These are phyloP conservation scores for Pinus albicaulis DNA, from an alignment of 75 land plant species.

Conservation along the genomic window DNA sequence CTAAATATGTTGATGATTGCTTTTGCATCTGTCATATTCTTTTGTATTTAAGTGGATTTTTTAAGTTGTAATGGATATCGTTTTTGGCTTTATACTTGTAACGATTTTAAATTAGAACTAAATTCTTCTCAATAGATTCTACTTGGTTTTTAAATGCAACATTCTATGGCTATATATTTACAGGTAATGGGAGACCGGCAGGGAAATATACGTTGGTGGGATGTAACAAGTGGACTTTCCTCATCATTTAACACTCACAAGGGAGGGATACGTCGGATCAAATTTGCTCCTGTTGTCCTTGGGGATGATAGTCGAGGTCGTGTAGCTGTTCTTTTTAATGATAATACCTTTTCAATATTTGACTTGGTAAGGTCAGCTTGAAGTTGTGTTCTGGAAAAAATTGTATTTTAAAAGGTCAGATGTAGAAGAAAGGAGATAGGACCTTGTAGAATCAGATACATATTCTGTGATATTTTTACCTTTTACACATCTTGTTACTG, in stretches of 20 bases:
- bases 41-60: neutral
- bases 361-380: constrained; percentile 74
- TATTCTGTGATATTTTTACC: too few relatives aligned
- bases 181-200: constrained; percentile 98
- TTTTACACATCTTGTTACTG: neutral
- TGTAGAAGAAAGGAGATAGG: neutral
- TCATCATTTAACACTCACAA: constrained; percentile 92
- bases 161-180: neutral
- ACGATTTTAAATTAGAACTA: neutral
- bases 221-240: constrained; percentile 88
- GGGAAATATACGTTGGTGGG: constrained; percentile 99
- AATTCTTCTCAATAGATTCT: neutral
- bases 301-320: constrained; percentile 94
- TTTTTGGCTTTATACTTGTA: neutral
- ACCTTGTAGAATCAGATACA: too few relatives aligned
- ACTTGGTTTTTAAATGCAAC: neutral
- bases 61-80: neutral
- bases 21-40: neutral
- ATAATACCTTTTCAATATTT: constrained; percentile 89
- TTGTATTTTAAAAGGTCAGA: neutral
- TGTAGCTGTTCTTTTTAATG: constrained; percentile 90
- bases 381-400: neutral
- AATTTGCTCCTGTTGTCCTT: constrained; percentile 92
- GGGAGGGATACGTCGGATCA: constrained; percentile 93
- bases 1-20: neutral